Percentiles rank a stretch among this genome's conserved stretches.
These are phyloP conservation scores for Aspergillus intermedius DNA, from an alignment of 2,329 filamentous ascomycete species.

Conservation along the genomic window DNA sequence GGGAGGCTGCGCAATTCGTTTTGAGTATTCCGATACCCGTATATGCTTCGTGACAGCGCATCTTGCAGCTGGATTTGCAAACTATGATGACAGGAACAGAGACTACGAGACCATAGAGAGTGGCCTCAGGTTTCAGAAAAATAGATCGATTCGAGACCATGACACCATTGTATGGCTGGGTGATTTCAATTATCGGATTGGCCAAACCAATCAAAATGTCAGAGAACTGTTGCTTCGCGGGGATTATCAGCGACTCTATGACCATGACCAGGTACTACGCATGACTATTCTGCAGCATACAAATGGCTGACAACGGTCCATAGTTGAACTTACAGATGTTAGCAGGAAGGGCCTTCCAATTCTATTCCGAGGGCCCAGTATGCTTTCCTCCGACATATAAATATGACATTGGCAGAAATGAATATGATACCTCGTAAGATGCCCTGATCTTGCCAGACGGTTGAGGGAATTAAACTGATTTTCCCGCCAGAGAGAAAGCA, in stretches of 20 bases:
- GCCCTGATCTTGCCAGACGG: background rate
- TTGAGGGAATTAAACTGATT: slow-evolving; percentile 22
- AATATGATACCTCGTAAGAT: slow-evolving; percentile 80
- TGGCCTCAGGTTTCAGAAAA: slow-evolving; percentile 83
- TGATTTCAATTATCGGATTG: slow-evolving; percentile 97
- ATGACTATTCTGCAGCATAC: background rate
- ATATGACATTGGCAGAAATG: slow-evolving; percentile 80
- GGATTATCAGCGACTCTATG: slow-evolving; percentile 73
- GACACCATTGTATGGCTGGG: slow-evolving; percentile 90
- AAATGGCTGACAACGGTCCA: slow-evolving; percentile 8
- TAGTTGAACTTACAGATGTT: slow-evolving; percentile 95
- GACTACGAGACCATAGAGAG: slow-evolving; percentile 87
- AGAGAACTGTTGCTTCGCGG: slow-evolving; percentile 64
- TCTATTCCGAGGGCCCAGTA: slow-evolving; percentile 84
- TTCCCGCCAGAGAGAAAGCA: slow-evolving; percentile 67
- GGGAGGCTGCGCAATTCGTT: slow-evolving; percentile 89
- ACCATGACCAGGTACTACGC: slow-evolving; percentile 70
- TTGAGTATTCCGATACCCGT: slow-evolving; percentile 88
- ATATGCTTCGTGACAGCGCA: slow-evolving; percentile 96
- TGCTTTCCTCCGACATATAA: slow-evolving; percentile 93
- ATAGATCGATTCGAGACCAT: slow-evolving; percentile 85
- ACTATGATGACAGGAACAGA: slow-evolving; percentile 91
- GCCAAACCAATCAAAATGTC: slow-evolving; percentile 69
- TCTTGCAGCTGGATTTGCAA: slow-evolving; percentile 89
- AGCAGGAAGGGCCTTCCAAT: slow-evolving; percentile 78